Base-by-base conservation (phyloP, 805 yeast species). In the Metschnikowia continentalis region DNA sequence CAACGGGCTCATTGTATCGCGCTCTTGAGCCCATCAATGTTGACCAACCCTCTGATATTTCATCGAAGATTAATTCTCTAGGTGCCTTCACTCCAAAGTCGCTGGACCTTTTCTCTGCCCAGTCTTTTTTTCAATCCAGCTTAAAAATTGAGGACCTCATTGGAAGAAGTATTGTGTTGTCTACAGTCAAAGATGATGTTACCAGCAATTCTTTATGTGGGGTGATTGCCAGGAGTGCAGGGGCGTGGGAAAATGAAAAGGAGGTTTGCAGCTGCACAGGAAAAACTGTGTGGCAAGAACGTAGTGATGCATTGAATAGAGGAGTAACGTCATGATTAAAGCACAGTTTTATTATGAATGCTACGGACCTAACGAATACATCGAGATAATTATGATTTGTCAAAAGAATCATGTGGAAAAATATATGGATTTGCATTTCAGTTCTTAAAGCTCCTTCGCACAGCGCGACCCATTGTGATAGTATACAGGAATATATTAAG, bases 171-270 rank as follows among this genome's bases (percentile, higher is more conserved):
- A 65, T 82, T 32, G 76, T 80, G 6, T 75, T 82, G 49, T 77
- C 82, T 5, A 60, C 59, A 8, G 57, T 67, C 23, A 59, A 68
- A 30, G 76, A 70, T 36, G 64, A 71, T 39, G 74, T 77, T 15
- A 64, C 75, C 14, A 50, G 68, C 5, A 75, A 75, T 40, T 74
- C 80, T 2, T 69, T 88, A 8, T 84, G 84, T 46, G 98, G 99
- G 32, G 96, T 92, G 22, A 82, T 94, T 63, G 98, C 98, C 0
- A 79, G 98, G 62, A 86, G 95, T 61, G 98, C 99, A 1, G 99
- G 99, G 14, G 88, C 83, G 23, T 94, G 98, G 97, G 96, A 92
- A 64, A 94, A 94, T 69, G 88, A 86, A 59, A 92, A 92, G 69
- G 83, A 83, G 53, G 96, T 92, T 2, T 92, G 99, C 69, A 84